Conservation (phyloP, 179 eudicot species). For the Spinacia oleracea region DNA sequence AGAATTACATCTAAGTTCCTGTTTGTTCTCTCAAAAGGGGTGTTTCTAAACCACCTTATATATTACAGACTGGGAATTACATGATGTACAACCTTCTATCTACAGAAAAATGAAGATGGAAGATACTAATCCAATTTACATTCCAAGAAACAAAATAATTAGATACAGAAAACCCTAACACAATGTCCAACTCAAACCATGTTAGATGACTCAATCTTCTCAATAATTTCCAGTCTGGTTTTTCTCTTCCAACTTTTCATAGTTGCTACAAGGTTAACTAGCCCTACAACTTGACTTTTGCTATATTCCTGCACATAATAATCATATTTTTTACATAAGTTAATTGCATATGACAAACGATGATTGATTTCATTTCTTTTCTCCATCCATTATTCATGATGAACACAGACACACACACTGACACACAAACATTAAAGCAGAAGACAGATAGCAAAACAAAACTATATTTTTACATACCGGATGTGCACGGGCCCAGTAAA, state of each 20-base stretch:
- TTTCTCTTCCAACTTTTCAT: conserved; percentile 97
- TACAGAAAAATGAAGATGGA: conserved; percentile 14
- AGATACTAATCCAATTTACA: conserved; percentile 36
- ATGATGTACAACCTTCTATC: conserved; percentile 44
- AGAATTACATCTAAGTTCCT: conserved; percentile 27
- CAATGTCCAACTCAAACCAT: not conserved
- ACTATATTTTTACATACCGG: conserved; percentile 54
- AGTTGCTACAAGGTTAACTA: conserved; percentile 84
- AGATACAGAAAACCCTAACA: conserved; percentile 11
- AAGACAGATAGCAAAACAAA: not conserved
- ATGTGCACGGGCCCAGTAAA: conserved; percentile 88
- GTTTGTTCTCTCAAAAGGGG: not conserved
- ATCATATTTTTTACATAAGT: not conserved
- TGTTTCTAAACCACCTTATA: conserved; percentile 13
- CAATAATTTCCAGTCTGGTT: conserved; percentile 77
- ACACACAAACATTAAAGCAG: not conserved
- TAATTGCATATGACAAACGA: not conserved
- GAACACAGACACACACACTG: not conserved
- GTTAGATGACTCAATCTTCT: conserved; percentile 60
- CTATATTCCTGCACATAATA: conserved; percentile 62
- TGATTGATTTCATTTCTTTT: not conserved
- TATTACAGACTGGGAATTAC: conserved; percentile 38
- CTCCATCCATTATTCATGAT: not conserved
- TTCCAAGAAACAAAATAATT: conserved; percentile 4
- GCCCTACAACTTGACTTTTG: conserved; percentile 70